Evolutionary conservation across 2,329 filamentous ascomycete genomes (phyloP).

Genomic region (Chaetomium sp.): DNA sequence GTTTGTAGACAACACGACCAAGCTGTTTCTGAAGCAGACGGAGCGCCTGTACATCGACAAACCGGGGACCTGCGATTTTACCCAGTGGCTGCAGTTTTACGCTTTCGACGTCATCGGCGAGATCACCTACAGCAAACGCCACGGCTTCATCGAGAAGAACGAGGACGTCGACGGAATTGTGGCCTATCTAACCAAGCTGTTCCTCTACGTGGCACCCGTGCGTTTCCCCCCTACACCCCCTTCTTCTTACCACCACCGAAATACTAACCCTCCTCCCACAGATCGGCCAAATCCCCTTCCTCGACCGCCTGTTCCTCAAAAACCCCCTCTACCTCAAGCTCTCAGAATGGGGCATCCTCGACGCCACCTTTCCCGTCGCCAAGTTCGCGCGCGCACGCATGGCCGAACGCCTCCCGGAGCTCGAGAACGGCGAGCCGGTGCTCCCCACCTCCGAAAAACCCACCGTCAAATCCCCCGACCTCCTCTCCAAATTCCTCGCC

Average conservation of each 20-base stretch:
- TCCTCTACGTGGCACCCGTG: constrained; percentile 72
- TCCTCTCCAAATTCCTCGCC: constrained; percentile 72
- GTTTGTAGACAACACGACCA: constrained; percentile 74
- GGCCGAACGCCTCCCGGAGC: constrained; percentile 61
- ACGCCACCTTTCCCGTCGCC: constrained; percentile 71
- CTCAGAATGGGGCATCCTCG: constrained; percentile 66
- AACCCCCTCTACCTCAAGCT: constrained; percentile 72
- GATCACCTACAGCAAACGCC: constrained; percentile 73
- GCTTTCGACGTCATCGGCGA: constrained; percentile 82
- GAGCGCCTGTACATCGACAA: constrained; percentile 55
- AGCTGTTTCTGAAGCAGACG: constrained; percentile 68
- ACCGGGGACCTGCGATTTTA: constrained; percentile 60
- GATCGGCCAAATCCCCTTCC: constrained; percentile 71
- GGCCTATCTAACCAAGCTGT: constrained; percentile 62
- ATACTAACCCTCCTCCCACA: constrained; percentile 34
- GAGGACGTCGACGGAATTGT: constrained; percentile 77
- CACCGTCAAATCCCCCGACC: constrained; percentile 53
- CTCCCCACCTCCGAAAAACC: constrained; percentile 46
- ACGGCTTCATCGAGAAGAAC: constrained; percentile 75
- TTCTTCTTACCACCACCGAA: not conserved
- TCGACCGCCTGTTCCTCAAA: constrained; percentile 71
- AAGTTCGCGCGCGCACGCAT: constrained; percentile 70
- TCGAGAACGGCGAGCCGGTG: constrained; percentile 40
- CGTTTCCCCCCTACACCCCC: not conserved
- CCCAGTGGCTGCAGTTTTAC: constrained; percentile 75